Base-by-base conservation (phyloP, 257 asterid genomes). In the Plantago elongata region DNA sequence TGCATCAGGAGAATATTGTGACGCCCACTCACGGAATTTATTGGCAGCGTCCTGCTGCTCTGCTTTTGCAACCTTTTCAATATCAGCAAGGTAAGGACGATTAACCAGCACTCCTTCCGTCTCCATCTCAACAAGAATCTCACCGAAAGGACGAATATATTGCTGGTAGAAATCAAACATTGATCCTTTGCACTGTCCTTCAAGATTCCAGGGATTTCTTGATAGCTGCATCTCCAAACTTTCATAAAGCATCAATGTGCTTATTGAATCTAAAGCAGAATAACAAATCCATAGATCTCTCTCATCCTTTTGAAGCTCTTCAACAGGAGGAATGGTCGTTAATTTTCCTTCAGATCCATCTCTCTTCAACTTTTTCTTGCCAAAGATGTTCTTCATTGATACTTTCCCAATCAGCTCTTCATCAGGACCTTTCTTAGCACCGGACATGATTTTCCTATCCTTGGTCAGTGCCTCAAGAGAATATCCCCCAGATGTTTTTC, bases 391-490 rank as follows among this genome's bases (percentile, higher is more conserved):
- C 79, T 93, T 93, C 97, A 93, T 89, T 11, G 99, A 89, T 67
- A 89, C 83, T 78, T 93, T 93, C 64, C 97, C 99, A 22, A 83
- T 76, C 69, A 87, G 58, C 71, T 76, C 70, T 64, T 83, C 84
- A 60, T 82, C 99, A 45, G 74, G 88, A 63, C 77, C 68, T 45
- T 62, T 69, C 65, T 63, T 79, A 72, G 89, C 95, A 77, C 77
- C 88, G 45, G 83, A 71, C 97, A 93, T 93, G 80, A 93, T 70
- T 54, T 45, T 29, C 2, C 74, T 57, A 77, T 85, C 93, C 51
- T 94, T 72, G 2, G 96, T 79, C 60, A 93, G 97, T 55, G 99
- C 94, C 80, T 93, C 99, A 64, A 93, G 75, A 69, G 99, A 93
- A 65, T 93, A 93, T 45, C 99, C 99, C 40, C 99, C 99, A 51